phyloP scores from a whole-genome alignment of 768 basidiomycete genomes.

The Termitomyces sp. region DNA sequence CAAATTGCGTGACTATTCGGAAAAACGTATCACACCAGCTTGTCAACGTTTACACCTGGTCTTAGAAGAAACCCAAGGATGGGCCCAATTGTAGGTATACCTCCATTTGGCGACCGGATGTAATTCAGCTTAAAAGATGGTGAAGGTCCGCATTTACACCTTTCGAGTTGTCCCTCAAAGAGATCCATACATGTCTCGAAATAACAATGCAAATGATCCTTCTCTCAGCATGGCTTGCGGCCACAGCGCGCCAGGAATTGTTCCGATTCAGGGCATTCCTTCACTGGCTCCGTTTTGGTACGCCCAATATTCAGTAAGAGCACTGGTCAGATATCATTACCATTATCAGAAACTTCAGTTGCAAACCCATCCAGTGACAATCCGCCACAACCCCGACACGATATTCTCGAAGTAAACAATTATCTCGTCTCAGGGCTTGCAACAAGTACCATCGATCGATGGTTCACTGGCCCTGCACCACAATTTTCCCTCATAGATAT shows the following conservation, averaged over 20 bases:
- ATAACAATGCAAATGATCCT: constrained; percentile 57
- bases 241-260: constrained; percentile 63
- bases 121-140: constrained; percentile 12
- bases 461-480: constrained; percentile 70
- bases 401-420: constrained; percentile 76
- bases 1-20: constrained; percentile 71
- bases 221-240: constrained; percentile 65
- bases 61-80: constrained; percentile 75
- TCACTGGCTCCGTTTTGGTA: constrained; percentile 73
- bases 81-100: constrained; percentile 60
- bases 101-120: constrained; percentile 7
- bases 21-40: constrained; percentile 68
- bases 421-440: constrained; percentile 73
- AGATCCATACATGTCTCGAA: constrained; percentile 51
- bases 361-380: constrained; percentile 52
- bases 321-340: not conserved
- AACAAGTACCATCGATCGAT: constrained; percentile 69
- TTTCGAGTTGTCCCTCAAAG: constrained; percentile 52
- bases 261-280: constrained; percentile 78
- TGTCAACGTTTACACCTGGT: constrained; percentile 75
- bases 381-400: constrained; percentile 53
- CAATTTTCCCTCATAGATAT: constrained; percentile 47
- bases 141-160: constrained; percentile 53
- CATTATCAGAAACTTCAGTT: constrained; percentile 41
- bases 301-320: constrained; percentile 17